Evolutionary conservation across 768 basidiomycete species (phyloP).

Genomic region (Kwoniella mangroviensis): DNA sequence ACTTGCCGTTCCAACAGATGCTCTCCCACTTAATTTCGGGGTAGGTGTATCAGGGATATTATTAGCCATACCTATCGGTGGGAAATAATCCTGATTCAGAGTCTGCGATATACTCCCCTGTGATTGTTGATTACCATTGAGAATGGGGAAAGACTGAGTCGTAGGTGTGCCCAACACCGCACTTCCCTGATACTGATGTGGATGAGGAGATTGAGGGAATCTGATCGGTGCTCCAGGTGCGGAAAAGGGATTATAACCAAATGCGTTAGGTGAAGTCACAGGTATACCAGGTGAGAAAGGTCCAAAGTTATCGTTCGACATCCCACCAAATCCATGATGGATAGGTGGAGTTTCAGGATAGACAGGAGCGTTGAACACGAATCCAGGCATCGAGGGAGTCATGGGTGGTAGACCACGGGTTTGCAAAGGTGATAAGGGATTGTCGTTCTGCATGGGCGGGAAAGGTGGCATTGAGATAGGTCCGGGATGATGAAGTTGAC

Average conservation of each 20-base stretch:
- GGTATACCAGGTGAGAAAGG: constrained; percentile 78
- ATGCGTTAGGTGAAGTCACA: constrained; percentile 43
- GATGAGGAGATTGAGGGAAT: constrained; percentile 17
- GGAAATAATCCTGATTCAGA: constrained; percentile 32
- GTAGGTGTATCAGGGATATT: constrained; percentile 25
- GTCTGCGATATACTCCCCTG: constrained; percentile 25
- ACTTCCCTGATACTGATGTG: constrained; percentile 27
- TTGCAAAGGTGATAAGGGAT: constrained; percentile 63
- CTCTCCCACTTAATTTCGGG: background rate
- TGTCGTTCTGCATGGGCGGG: constrained; percentile 37
- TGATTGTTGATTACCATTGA: constrained; percentile 15
- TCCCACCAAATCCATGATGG: constrained; percentile 58
- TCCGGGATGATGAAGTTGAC: constrained; percentile 47
- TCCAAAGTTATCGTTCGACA: constrained; percentile 56
- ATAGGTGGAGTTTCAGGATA: constrained; percentile 60
- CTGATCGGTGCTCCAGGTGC: constrained; percentile 66
- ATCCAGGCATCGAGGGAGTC: constrained; percentile 97
- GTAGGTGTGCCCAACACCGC: constrained; percentile 47
- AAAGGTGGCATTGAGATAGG: constrained; percentile 59
- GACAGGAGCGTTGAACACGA: constrained; percentile 71
- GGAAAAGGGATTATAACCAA: constrained; percentile 64
- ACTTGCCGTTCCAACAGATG: background rate
- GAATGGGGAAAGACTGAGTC: constrained; percentile 45
- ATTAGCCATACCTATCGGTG: background rate
- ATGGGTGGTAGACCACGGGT: constrained; percentile 87